Evolutionary conservation across 2,329 filamentous ascomycete species (phyloP), one percentile per base, ranked within the genome.

Genomic region (Colletotrichum ledebouriae): DNA sequence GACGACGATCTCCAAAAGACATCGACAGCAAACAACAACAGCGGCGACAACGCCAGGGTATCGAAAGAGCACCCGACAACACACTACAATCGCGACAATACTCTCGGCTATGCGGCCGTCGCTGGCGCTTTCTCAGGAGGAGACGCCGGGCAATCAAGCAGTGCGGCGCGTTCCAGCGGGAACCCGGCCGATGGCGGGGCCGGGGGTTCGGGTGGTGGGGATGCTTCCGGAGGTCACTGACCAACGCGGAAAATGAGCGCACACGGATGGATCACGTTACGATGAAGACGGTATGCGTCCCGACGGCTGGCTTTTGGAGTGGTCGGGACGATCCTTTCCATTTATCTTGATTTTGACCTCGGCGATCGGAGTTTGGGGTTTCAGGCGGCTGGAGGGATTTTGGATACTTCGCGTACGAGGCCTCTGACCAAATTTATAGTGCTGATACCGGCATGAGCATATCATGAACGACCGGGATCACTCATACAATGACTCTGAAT

Each of bases 91-190:
- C n/a, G 34, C 47, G 22, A 61, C 37, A 52, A 34, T 13, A 53
- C 59, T 4, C 47, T 53, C 7, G 37, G 47, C 2, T 61, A 52
- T 20, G 59, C 59, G 3, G 20, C 59, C 9, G 41, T 61, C 10
- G 59, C 59, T 1, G 59, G 59, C 9, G 59, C 47, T 6, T n/a
- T 52, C 17, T 49, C 59, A 9, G 59, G 46, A 11, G 59, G 20
- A 10, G 47, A 52, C 13, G 6, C 47, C 4, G 20, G 12, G 13
- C 20, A 13, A 11, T 9, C 33, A 13, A 17, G 22, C 44, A 34
- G 20, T 2, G 15, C 58, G 44, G 56, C n/a, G 6, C 42, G 22
- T 3, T 22, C 20, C 37, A 58, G 10, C 5, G 39, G n/a, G 9
- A 25, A 29, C 56, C 12, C 53, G 34, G 17, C 53, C n/a, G 53